Evolutionary conservation across 2,329 filamentous ascomycete species (phyloP), one percentile per base, ranked within the genome.

Genomic region (Xylariaceae sp.): DNA sequence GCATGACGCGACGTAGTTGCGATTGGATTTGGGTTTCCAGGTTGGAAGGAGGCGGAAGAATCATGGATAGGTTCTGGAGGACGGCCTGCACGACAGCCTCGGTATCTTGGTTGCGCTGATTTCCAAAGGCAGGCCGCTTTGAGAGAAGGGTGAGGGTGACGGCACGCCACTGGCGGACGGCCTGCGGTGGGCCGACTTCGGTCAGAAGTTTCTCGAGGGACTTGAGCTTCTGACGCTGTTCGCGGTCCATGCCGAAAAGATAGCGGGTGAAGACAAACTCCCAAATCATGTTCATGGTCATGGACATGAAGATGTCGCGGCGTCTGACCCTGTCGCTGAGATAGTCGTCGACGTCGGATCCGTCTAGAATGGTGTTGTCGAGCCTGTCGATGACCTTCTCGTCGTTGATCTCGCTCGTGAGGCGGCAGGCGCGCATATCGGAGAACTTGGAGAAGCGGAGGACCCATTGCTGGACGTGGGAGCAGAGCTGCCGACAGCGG

Each of bases 221-320:
- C 75, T 99, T 97, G 69, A 99, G 86, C 73, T 97, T 97, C 71
- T 97, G 92, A 63, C 94, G 85, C 73, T 99, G 94, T 72, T 97
- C 94, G 63, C 92, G 84, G 69, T 99, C 94, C 90, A 99, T 96
- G 63, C 94, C 94, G 69, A 99, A 99, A 22, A 99, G 84, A 70
- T 99, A 99, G 58, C 94, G 86, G 9, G 93, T 97, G 69, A 99
- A 99, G 68, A 99, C 87, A 66, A 95, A 97, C 71, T 99, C 94
- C 92, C 92, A 99, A 47, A 99, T 86, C 91, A 99, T 97, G 56
- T 89, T 94, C 92, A 97, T 97, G 50, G 93, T 90, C 71, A 99
- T 91, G 36, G 91, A 94, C 90, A 97, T 97, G 79, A 99, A 97
- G 53, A 97, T 86, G 69, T 97, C 93, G 54, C 93, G 86, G 55